A percentile compares a stretch with the other conserved stretches of the same genome.
phyloP scores from a whole-genome alignment of 805 yeast genomes.

The Metschnikowia cerradonensis region DNA sequence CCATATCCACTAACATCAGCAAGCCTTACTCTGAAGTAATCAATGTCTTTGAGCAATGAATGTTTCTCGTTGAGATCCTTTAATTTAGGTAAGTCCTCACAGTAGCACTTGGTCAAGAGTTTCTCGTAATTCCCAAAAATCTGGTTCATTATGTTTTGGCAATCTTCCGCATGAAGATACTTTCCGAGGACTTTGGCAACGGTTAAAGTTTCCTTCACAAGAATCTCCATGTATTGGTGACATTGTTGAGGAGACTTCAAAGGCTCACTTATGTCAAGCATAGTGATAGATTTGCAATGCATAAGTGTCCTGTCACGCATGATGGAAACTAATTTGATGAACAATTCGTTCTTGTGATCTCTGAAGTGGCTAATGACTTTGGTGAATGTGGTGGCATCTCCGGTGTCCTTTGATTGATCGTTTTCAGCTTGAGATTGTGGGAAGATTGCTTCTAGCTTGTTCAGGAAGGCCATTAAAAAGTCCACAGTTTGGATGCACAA shows the following conservation, averaged over 20 bases:
- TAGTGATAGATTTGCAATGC: conserved; percentile 47
- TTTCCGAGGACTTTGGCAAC: conserved; percentile 57
- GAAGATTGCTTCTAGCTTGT: conserved; percentile 23
- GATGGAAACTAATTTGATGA: conserved; percentile 59
- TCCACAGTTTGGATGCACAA: conserved; percentile 64
- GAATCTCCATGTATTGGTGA: conserved; percentile 59
- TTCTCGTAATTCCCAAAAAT: conserved; percentile 59
- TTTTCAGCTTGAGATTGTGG: background rate
- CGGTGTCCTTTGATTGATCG: conserved; percentile 3
- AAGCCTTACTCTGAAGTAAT: conserved; percentile 59
- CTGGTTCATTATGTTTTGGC: conserved; percentile 41
- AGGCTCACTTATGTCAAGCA: conserved; percentile 49
- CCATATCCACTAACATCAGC: conserved; percentile 57
- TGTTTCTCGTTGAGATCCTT: conserved; percentile 52
- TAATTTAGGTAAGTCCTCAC: conserved; percentile 43
- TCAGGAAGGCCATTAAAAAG: conserved; percentile 36
- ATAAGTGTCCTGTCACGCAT: conserved; percentile 60
- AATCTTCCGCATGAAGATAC: conserved; percentile 51
- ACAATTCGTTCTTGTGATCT: conserved; percentile 62
- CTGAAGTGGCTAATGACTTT: conserved; percentile 38
- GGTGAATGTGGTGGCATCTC: conserved; percentile 28
- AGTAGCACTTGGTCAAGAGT: conserved; percentile 47
- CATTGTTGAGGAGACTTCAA: conserved; percentile 43
- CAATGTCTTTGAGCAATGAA: conserved; percentile 54
- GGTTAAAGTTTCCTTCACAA: conserved; percentile 64